Evolutionary conservation across 2,329 filamentous ascomycete genomes (phyloP), one percentile per base, ranked within the genome.

Genomic region (Phaeosphaeriaceae sp.): DNA sequence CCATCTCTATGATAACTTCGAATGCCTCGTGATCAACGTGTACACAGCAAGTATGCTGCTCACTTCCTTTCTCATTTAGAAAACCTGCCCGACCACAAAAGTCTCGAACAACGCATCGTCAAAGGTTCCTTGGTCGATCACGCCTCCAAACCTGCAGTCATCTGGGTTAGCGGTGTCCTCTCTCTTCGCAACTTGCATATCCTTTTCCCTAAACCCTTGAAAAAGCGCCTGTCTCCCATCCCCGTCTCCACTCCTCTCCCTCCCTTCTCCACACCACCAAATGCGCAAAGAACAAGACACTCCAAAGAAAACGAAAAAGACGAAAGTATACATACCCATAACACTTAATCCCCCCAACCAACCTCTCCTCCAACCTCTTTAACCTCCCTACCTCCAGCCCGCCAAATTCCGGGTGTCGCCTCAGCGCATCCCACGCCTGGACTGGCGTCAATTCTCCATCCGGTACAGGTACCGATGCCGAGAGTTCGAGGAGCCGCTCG

Each of bases 341-440:
- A 54, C 75, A 77, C 48, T 69, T 71, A 1, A 75, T 61, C 5
- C 65, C 54, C n/a, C 47, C 56, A 48, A 75, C 46, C 49, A 76
- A 46, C 19, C 58, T 66, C 21, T 67, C 63, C 24, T 70, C 70
- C 54, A 76, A 53, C 2, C 49, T 45, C 41, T 67, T 62, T 53
- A 78, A 57, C 7, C 52, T 50, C 6, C 53, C 48, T 2, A 66
- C 40, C 4, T 70, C 64, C 10, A 78, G 21, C 9, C 20, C 46
- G 1, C 22, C 33, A 51, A 75, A 75, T 7, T 63, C 61, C 2
- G 65, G 58, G 53, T 74, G 71, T 19, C 56, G 47, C 13, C 66
- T 64, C 9, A 79, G 67, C n/a, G 62, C 58, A 47, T 76, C 68
- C 76, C 76, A 79, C 7, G 72, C 76, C 53, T 79, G 76, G 1